A percentile compares a stretch with the other conserved stretches of the same genome.
Conservation (phyloP, 148 eudicot species). For the Rhododendron mucronatum region DNA sequence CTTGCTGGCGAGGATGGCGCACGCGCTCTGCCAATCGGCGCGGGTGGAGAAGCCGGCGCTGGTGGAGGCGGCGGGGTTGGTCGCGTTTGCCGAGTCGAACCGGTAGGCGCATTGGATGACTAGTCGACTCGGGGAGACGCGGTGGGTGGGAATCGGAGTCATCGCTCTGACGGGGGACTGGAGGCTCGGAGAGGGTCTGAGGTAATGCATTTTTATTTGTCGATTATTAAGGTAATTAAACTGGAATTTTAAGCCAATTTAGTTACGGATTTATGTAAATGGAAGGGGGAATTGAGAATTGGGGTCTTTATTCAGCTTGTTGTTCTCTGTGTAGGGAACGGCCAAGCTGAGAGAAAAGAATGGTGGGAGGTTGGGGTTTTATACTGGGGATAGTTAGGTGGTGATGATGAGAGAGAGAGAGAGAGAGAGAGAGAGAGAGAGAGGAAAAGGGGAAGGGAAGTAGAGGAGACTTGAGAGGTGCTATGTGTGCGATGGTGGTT, state of each 20-base stretch:
- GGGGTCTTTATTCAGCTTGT: constrained; percentile 28
- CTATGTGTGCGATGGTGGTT: constrained; percentile 32
- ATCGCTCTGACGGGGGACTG: constrained; percentile 12
- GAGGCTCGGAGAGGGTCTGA: constrained; percentile 37
- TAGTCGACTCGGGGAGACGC: constrained; percentile 29
- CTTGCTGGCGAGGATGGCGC: constrained; percentile 77
- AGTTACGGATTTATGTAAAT: too few relatives aligned
- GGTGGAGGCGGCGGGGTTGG: not conserved
- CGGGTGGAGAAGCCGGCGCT: constrained; percentile 21
- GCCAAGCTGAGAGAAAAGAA: constrained; percentile 42
- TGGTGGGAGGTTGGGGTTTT: constrained; percentile 14
- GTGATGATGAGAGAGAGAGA: not conserved
- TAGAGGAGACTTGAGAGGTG: constrained; percentile 17
- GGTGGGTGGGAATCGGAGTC: constrained; percentile 12
- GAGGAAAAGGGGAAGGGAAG: not conserved
- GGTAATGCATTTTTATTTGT: constrained; percentile 38
- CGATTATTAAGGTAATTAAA: not conserved
- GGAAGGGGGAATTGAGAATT: not conserved
- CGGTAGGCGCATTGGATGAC: constrained; percentile 30
- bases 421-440: not conserved
- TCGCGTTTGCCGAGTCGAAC: constrained; percentile 25
- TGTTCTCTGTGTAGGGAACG: constrained; percentile 34
- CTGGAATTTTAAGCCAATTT: not conserved
- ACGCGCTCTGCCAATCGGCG: constrained; percentile 80
- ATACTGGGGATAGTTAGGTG: constrained; percentile 8